Percentiles rank a stretch among this genome's conserved stretches.
phyloP scores from a whole-genome alignment of 1,284 basidiomycete species.

The Trichosporon coremiiforme region DNA sequence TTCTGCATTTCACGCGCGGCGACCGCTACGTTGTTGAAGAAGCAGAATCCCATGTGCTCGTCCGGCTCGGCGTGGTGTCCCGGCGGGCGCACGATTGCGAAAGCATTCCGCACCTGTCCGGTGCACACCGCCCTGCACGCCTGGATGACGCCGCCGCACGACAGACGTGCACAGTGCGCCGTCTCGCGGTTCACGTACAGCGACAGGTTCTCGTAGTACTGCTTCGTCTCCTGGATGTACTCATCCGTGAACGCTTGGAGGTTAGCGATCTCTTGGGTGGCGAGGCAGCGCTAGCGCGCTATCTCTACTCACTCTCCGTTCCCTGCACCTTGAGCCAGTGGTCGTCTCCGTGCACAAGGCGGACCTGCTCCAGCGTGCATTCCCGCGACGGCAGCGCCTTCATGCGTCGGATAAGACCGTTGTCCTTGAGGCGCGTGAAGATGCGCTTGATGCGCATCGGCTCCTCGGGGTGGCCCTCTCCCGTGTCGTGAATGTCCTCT shows the following conservation, averaged over 20 bases:
- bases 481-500: conserved; percentile 55
- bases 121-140: conserved; percentile 83
- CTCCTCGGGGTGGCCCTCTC: conserved; percentile 74
- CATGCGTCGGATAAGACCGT: conserved; percentile 73
- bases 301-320: conserved; percentile 51
- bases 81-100: conserved; percentile 95
- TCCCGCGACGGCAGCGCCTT: conserved; percentile 72
- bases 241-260: conserved; percentile 69
- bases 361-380: conserved; percentile 73
- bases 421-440: conserved; percentile 66
- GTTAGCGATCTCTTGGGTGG: conserved; percentile 23
- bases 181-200: conserved; percentile 89
- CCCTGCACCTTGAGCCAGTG: conserved; percentile 88
- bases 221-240: conserved; percentile 69
- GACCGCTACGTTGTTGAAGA: conserved; percentile 98
- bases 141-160: conserved; percentile 93
- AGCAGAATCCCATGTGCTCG: conserved; percentile 98
- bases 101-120: conserved; percentile 77
- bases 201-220: conserved; percentile 84
- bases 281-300: not conserved
- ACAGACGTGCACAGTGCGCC: conserved; percentile 78
- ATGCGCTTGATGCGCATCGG: conserved; percentile 85
- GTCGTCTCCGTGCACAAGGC: conserved; percentile 84
- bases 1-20: conserved; percentile 79
- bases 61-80: conserved; percentile 99